Evolutionary conservation across 2,329 filamentous ascomycete species (phyloP).

Genomic region (Cladosporium sp.): DNA sequence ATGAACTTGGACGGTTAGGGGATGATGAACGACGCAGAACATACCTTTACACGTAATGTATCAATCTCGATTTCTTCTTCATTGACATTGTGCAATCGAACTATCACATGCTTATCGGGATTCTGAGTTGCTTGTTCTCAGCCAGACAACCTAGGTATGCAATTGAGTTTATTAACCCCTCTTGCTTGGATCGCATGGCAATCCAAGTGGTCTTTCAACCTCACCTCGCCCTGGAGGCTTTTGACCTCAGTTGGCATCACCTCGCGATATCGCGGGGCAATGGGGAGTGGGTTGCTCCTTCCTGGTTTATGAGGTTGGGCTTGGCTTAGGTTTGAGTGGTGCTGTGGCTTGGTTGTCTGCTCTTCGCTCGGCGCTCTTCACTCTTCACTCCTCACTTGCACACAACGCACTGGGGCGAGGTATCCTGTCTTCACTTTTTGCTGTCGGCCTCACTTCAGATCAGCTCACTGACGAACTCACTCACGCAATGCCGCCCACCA

Average conservation of each 20-base stretch:
- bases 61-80: slow-evolving; percentile 1
- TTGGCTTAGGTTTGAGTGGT: background rate
- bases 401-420: no score
- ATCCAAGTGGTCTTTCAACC: background rate
- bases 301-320: background rate
- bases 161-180: background rate
- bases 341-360: background rate
- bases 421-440: background rate
- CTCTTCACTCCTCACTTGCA: background rate
- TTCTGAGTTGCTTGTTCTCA: background rate
- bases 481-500: background rate
- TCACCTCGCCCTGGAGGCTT: background rate
- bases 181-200: background rate
- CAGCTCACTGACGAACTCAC: background rate
- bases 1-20: background rate
- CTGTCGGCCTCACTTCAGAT: background rate
- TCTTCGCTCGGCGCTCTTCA: background rate
- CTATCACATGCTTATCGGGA: background rate
- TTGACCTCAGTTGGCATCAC: no score
- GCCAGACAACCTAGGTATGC: background rate
- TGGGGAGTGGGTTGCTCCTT: background rate
- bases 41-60: slow-evolving; percentile 1
- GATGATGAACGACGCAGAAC: background rate
- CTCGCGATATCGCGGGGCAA: background rate
- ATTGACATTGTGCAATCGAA: background rate